These are phyloP conservation scores for Zarea fungicola DNA, from an alignment of 2,329 filamentous ascomycete genomes.

Conservation along the genomic window DNA sequence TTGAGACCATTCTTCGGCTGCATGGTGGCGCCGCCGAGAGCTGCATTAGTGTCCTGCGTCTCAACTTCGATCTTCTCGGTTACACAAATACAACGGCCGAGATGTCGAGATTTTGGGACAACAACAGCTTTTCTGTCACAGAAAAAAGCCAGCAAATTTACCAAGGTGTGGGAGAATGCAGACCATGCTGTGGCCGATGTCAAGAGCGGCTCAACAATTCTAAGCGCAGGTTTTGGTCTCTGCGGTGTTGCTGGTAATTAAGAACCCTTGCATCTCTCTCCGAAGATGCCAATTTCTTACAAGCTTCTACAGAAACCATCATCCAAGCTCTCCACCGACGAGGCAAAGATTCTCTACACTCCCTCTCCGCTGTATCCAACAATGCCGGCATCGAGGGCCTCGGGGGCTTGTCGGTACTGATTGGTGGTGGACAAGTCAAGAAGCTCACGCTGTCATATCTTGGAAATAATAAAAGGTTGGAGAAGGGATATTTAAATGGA, in stretches of 20 bases:
- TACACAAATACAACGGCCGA: not conserved
- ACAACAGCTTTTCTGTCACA: not conserved
- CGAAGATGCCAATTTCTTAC: not conserved
- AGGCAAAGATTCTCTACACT: slow-evolving; percentile 56
- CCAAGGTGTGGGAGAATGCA: slow-evolving; percentile 50
- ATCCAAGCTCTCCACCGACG: slow-evolving; percentile 61
- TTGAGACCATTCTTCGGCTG: slow-evolving; percentile 1
- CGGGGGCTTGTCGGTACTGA: slow-evolving; percentile 63
- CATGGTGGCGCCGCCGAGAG: not conserved
- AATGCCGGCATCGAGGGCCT: slow-evolving; percentile 68
- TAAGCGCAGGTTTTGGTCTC: slow-evolving; percentile 78
- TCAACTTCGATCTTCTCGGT: not conserved
- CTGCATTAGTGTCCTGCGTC: not conserved
- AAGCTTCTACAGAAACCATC: slow-evolving; percentile 53
- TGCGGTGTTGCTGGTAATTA: slow-evolving; percentile 63
- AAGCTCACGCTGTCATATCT: slow-evolving; percentile 72
- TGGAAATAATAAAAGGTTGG: slow-evolving; percentile 70
- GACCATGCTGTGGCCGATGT: slow-evolving; percentile 67
- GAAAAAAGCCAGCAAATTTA: slow-evolving; percentile 18
- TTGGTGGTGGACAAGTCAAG: slow-evolving; percentile 63
- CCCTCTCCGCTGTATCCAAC: slow-evolving; percentile 73
- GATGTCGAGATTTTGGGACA: not conserved
- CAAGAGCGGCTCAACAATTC: slow-evolving; percentile 62
- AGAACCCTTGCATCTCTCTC: not conserved
- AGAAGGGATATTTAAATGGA: slow-evolving; percentile 70